Base-by-base conservation (phyloP, 208 protist genomes). In the Leishmania tropica region DNA sequence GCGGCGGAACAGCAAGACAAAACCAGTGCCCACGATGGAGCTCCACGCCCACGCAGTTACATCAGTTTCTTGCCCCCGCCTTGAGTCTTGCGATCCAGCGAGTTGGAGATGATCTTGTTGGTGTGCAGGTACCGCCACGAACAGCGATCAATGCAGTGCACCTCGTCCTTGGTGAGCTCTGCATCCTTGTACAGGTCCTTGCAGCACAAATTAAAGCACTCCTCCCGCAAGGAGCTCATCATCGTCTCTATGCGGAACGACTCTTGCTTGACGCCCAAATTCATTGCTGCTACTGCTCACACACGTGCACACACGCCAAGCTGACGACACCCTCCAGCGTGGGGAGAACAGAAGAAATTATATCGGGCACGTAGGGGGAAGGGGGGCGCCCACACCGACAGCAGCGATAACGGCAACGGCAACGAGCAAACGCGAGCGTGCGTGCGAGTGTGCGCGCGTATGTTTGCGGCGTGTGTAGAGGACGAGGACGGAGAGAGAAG, bases 171-270 rank as follows among this genome's bases (percentile, higher is more conserved):
- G 28, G 86, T 86, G 4, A 98, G 88, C 83, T 96, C 93, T 42
- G 86, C 84, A 3, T 65, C 60, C n/a, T 47, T 87, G 28, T 40
- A 82, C 6, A 96, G 79, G 76, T 95, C 87, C n/a, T 90, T 92
- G 83, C 91, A 95, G 80, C 95, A 98, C 54, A 96, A 71, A 74
- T 93, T 93, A 67, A 98, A 92, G 80, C 95, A 98, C 83, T 96
- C 90, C 19, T 89, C 83, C 65, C 92, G 91, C 75, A 97, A 53
- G 11, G 89, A 85, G 42, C 79, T 90, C 93, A 98, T 96, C 79
- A 98, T 89, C 45, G 88, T 86, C 84, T 98, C 95, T 60, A 97
- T 92, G 75, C 93, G 93, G 80, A 93, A 97, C 0, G 95, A 95
- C 83, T 98, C 93, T 80, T 97, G 88, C 80, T 98, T 97, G 28